These are phyloP conservation scores for Saccharomycopsis sp. DNA, from an alignment of 805 yeast genomes.

Conservation along the genomic window DNA sequence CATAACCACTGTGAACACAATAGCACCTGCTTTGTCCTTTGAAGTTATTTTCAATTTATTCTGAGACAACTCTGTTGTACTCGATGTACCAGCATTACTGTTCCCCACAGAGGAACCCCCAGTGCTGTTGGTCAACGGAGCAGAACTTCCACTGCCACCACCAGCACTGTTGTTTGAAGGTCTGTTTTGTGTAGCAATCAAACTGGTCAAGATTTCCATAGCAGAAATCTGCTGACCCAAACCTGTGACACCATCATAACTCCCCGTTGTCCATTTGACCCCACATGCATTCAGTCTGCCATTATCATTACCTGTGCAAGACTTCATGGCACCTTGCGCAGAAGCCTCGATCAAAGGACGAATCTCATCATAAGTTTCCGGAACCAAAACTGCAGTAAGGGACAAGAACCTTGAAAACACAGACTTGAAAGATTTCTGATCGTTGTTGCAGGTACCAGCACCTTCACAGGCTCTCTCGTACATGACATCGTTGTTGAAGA, in stretches of 20 bases:
- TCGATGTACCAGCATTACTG: constrained; percentile 34
- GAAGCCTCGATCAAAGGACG: constrained; percentile 39
- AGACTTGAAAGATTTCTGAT: constrained; percentile 69
- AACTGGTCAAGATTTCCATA: constrained; percentile 49
- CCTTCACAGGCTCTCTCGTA: constrained; percentile 69
- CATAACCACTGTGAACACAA: constrained; percentile 71
- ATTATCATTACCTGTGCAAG: constrained; percentile 69
- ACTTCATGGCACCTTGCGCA: constrained; percentile 62
- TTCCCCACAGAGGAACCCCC: constrained; percentile 54
- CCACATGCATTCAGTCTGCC: constrained; percentile 42
- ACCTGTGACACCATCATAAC: constrained; percentile 65
- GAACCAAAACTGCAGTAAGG: constrained; percentile 51
- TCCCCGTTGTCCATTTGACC: constrained; percentile 48
- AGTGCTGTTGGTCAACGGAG: constrained; percentile 25
- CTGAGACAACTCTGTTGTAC: constrained; percentile 23
- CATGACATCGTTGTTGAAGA: constrained; percentile 44
- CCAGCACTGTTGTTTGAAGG: neutral
- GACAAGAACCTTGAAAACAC: constrained; percentile 59
- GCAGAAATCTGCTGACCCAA: constrained; percentile 83
- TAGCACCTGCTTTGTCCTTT: constrained; percentile 84
- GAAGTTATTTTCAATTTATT: constrained; percentile 41
- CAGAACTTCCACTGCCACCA: neutral
- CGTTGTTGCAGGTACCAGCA: constrained; percentile 49
- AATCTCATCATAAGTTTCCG: constrained; percentile 41
- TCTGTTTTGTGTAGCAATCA: constrained; percentile 27